Percentiles rank a stretch among this genome's conserved stretches.
Conservation (phyloP, 768 basidiomycete species). For the Mycena chlorophos region DNA sequence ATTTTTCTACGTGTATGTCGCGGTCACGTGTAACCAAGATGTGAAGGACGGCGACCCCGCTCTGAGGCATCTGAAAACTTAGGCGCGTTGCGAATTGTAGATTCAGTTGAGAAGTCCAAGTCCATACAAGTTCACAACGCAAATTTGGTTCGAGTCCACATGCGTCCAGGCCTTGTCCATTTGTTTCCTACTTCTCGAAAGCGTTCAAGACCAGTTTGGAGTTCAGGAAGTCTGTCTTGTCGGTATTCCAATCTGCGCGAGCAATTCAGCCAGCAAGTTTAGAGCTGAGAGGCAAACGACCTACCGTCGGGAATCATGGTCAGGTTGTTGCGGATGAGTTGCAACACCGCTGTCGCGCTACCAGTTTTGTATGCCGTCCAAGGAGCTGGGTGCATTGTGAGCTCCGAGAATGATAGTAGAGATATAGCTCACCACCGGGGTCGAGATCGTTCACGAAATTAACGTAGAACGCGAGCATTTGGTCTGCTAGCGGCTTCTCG, state of each 20-base stretch:
- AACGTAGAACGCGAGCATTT: constrained; percentile 54
- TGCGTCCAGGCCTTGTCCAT: too few species aligned
- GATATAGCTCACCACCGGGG: constrained; percentile 44
- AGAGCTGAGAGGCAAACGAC: constrained; percentile 12
- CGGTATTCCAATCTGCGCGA: constrained; percentile 41
- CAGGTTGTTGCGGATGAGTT: constrained; percentile 52
- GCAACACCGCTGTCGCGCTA: constrained; percentile 41
- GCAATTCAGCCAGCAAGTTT: not conserved
- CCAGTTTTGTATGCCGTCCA: constrained; percentile 48
- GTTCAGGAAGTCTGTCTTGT: constrained; percentile 44
- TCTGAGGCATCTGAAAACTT: too few species aligned
- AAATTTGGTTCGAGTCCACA: too few species aligned
- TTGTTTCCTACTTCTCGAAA: constrained; percentile 52
- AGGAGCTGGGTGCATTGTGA: constrained; percentile 28
- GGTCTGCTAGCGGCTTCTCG: constrained; percentile 47
- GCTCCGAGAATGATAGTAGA: not conserved
- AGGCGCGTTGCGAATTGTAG: too few species aligned
- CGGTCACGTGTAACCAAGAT: too few species aligned
- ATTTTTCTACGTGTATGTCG: too few species aligned
- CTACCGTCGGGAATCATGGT: constrained; percentile 56
- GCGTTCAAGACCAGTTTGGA: constrained; percentile 40
- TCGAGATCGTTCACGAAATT: constrained; percentile 58
- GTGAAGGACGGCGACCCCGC: too few species aligned
- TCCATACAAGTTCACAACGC: too few species aligned
- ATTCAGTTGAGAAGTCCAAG: too few species aligned